Evolutionary conservation across 495 filamentous ascomycete species (phyloP).

Genomic region (Lasiosphaeriaceae sp.): DNA sequence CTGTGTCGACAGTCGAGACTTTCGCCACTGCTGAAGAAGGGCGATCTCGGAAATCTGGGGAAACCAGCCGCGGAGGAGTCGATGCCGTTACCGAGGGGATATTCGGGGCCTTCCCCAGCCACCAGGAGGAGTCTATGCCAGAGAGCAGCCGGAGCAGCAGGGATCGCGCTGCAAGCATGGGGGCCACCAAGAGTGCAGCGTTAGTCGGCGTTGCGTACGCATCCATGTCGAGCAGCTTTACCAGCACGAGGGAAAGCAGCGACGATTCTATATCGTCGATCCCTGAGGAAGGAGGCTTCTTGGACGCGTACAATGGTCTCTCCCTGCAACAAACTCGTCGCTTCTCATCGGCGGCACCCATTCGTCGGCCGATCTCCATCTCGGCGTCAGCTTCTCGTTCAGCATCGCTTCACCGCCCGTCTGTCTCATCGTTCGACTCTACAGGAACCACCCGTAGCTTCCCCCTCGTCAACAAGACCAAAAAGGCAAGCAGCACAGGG

Average conservation of each 20-base stretch:
- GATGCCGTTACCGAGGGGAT: slow-evolving; percentile 10
- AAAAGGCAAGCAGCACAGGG: slow-evolving; percentile 32
- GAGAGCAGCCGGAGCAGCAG: slow-evolving; percentile 16
- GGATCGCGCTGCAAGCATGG: slow-evolving; percentile 19
- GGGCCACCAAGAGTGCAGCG: slow-evolving; percentile 26
- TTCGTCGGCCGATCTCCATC: slow-evolving; percentile 37
- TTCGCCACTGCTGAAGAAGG: slow-evolving; percentile 83
- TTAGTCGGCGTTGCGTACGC: slow-evolving; percentile 13
- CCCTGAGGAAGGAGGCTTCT: slow-evolving; percentile 19
- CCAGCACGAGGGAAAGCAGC: slow-evolving; percentile 17
- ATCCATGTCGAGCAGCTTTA: slow-evolving; percentile 8
- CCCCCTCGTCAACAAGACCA: slow-evolving; percentile 48
- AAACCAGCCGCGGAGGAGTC: slow-evolving; percentile 14
- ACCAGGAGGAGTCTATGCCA: slow-evolving; percentile 17
- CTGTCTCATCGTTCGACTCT: slow-evolving; percentile 46
- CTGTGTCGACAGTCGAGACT: slow-evolving; percentile 70
- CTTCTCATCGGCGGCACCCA: slow-evolving; percentile 10
- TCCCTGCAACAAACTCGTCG: slow-evolving; percentile 14
- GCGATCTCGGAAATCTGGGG: slow-evolving; percentile 27
- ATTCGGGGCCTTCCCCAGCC: slow-evolving; percentile 9
- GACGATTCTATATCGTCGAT: slow-evolving; percentile 31
- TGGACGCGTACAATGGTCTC: slow-evolving; percentile 4
- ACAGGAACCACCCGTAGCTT: slow-evolving; percentile 50
- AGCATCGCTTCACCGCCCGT: slow-evolving; percentile 40
- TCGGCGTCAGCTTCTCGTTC: slow-evolving; percentile 21